These are phyloP conservation scores for Corylus avellana DNA, from an alignment of 306 rosid species.

Conservation along the genomic window DNA sequence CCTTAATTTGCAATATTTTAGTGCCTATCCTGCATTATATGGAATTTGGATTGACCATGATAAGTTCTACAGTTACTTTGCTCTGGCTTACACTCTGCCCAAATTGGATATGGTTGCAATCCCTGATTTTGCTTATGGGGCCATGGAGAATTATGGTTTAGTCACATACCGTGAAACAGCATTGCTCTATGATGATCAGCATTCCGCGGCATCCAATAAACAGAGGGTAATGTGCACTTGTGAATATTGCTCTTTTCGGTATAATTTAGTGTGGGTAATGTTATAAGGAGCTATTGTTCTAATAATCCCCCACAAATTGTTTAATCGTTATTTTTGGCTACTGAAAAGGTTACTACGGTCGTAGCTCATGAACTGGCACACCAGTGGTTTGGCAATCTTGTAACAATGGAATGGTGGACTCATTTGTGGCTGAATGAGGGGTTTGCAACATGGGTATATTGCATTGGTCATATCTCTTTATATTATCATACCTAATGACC, in stretches of 20 bases:
- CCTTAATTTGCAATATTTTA: not conserved
- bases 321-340: conserved; percentile 27
- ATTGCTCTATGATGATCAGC: conserved; percentile 86
- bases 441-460: conserved; percentile 91
- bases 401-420: conserved; percentile 99
- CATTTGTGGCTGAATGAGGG: conserved; percentile 98
- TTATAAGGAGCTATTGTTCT: conserved; percentile 15
- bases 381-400: conserved; percentile 99
- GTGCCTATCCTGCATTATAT: conserved; percentile 20
- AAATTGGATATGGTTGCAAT: conserved; percentile 95
- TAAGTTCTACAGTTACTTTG: conserved; percentile 72
- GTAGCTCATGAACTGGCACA: conserved; percentile 98
- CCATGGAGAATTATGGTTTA: conserved; percentile 98
- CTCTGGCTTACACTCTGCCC: conserved; percentile 78
- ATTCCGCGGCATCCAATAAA: conserved; percentile 90
- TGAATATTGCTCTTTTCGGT: conserved; percentile 21
- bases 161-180: conserved; percentile 94
- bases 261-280: conserved; percentile 24
- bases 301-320: conserved; percentile 20
- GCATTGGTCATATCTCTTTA: conserved; percentile 21
- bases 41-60: conserved; percentile 26
- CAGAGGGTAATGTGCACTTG: conserved; percentile 64
- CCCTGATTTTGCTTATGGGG: conserved; percentile 97
- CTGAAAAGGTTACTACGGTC: conserved; percentile 73
- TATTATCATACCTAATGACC: not conserved